Conservation (phyloP, 176 grass and related monocot genomes). For the Hordeum vulgare region DNA sequence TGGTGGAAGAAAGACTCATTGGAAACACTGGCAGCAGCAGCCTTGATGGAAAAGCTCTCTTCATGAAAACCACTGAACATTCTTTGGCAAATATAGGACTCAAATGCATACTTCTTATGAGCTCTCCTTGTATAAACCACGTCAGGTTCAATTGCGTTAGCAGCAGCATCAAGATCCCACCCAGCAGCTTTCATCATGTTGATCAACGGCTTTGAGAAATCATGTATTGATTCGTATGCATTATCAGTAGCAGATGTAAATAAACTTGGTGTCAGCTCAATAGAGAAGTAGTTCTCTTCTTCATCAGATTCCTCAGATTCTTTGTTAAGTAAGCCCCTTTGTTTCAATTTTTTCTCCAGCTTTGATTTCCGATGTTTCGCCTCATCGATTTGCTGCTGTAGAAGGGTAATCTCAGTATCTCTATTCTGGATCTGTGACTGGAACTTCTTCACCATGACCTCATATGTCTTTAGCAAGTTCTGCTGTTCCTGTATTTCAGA, state of each 20-base stretch:
- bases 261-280: constrained; percentile 84
- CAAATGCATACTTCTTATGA: constrained; percentile 93
- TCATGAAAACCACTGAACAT: constrained; percentile 92
- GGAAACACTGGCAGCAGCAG: constrained; percentile 35
- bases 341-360: constrained; percentile 93
- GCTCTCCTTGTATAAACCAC: constrained; percentile 65
- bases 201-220: constrained; percentile 90
- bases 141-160: constrained; percentile 66
- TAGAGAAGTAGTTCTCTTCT: constrained; percentile 87
- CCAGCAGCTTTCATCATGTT: constrained; percentile 98
- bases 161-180: constrained; percentile 94
- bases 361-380: constrained; percentile 74
- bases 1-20: constrained; percentile 85
- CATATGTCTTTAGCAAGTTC: constrained; percentile 84
- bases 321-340: constrained; percentile 79
- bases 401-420: constrained; percentile 63
- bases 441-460: constrained; percentile 98
- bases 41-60: constrained; percentile 73
- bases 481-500: constrained; percentile 95
- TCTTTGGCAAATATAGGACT: constrained; percentile 85
- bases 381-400: constrained; percentile 80
- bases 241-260: constrained; percentile 76
- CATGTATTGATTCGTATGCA: constrained; percentile 85
- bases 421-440: constrained; percentile 90
- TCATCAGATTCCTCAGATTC: constrained; percentile 75